Base-by-base conservation (phyloP, 805 yeast species). In the Saccharomycopsis javanensis region DNA sequence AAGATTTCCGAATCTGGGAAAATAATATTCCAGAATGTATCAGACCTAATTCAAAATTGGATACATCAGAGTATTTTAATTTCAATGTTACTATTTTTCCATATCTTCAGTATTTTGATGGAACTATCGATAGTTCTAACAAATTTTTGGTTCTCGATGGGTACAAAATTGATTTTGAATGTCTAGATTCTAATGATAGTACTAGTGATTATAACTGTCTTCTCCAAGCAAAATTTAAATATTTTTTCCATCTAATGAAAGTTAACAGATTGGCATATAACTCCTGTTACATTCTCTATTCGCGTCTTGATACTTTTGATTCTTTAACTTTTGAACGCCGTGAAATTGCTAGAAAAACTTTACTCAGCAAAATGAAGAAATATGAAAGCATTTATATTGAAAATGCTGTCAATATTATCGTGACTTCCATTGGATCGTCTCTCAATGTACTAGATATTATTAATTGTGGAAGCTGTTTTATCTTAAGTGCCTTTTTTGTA, bases 1-100 rank as follows among this genome's bases (percentile, higher is more conserved):
- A 37, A 25, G 53, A 59, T 7, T 55, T 59, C 10, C 48, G 55
- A n/a, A 16, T 20, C 11, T 59, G 62, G 62, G 45, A 55, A 18
- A 8, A 51, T 3, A 34, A 34, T 16, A 31, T 59, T 23, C 62
- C 62, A 15, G 53, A 53, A 34, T 55, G 50, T 31, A 35, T 60
- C 20, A n/a, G 57, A 11, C 62, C 62, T 11, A 53, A 53, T 11
- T 18, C 33, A 16, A 16, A 23, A 13, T 37, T 54, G 38, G 60
- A 57, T 31, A 55, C 48, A 7, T 42, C 48, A 20, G 48, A 42
- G 25, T 42, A 42, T 42, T 42, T 42, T 7, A 48, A 48, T 11
- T 48, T 48, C n/a, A 34, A 48, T 42, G 48, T 42, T 11, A 20
- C 48, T 20, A 42, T 42, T 42, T 42, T 42, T 20, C 48, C 48